Percentiles rank a stretch among this genome's conserved stretches.
Conservation (phyloP, 1,139 yeast species). For the Zygoascus meyerae region DNA sequence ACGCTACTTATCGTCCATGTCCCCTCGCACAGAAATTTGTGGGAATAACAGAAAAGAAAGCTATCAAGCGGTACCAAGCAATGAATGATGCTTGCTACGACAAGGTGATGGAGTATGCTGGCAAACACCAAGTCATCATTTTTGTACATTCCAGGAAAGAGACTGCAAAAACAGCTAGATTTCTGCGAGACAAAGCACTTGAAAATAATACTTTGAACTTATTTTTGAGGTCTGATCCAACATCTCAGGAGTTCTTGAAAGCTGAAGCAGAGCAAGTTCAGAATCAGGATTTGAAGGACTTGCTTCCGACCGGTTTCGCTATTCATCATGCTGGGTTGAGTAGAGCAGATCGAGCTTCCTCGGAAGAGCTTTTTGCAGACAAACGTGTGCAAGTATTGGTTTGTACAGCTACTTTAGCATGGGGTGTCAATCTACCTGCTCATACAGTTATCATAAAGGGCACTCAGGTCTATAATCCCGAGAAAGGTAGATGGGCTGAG, state of each 20-base stretch:
- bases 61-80: conserved; percentile 70
- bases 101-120: conserved; percentile 62
- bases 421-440: conserved; percentile 98
- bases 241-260: conserved; percentile 59
- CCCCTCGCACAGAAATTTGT: conserved; percentile 85
- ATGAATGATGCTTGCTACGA: conserved; percentile 92
- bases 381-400: conserved; percentile 79
- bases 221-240: conserved; percentile 46
- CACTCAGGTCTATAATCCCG: conserved; percentile 90
- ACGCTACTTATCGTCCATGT: conserved; percentile 81
- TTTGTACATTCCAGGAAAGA: conserved; percentile 95
- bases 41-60: conserved; percentile 81
- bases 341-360: conserved; percentile 63
- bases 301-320: conserved; percentile 73
- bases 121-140: conserved; percentile 69
- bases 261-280: conserved; percentile 56
- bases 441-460: conserved; percentile 95
- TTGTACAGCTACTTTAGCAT: conserved; percentile 92
- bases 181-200: conserved; percentile 55
- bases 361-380: conserved; percentile 84
- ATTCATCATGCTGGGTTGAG: conserved; percentile 92
- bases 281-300: conserved; percentile 51
- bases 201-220: conserved; percentile 50
- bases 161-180: conserved; percentile 76
- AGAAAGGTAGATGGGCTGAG: conserved; percentile 81